These are phyloP conservation scores for Pseudopyricularia javanii DNA, from an alignment of 2,329 filamentous ascomycete species.

Conservation along the genomic window DNA sequence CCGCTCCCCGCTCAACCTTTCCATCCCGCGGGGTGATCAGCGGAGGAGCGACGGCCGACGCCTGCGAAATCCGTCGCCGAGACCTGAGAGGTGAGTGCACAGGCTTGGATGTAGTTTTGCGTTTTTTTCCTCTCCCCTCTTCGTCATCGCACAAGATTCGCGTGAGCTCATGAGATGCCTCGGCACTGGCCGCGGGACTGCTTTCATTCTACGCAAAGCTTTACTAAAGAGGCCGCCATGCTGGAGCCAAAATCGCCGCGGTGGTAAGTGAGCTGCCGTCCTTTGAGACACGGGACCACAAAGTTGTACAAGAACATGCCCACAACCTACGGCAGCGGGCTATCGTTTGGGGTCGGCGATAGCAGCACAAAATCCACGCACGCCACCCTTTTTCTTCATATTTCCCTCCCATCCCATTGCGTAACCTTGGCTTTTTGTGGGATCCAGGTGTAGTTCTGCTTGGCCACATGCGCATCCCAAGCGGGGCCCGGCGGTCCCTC, in stretches of 20 bases:
- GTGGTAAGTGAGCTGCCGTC: too few relatives aligned
- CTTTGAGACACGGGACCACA: too few relatives aligned
- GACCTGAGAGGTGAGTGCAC: slow-evolving; percentile 32
- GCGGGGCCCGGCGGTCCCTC: neutral
- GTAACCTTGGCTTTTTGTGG: neutral
- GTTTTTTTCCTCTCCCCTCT: neutral
- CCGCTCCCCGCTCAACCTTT: slow-evolving; percentile 26
- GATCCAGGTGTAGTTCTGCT: too few relatives aligned
- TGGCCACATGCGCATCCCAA: too few relatives aligned
- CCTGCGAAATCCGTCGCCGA: slow-evolving; percentile 23
- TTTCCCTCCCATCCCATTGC: too few relatives aligned
- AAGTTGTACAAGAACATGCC: too few relatives aligned
- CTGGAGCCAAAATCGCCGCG: too few relatives aligned
- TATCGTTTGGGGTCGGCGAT: neutral
- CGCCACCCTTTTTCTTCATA: neutral
- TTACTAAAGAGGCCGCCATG: too few relatives aligned
- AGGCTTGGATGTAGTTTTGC: neutral
- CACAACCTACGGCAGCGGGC: neutral
- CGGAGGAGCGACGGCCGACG: slow-evolving; percentile 25
- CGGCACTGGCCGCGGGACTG: too few relatives aligned
- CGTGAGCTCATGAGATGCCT: too few relatives aligned
- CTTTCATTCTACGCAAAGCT: too few relatives aligned
- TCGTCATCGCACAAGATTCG: too few relatives aligned
- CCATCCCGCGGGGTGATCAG: slow-evolving; percentile 34
- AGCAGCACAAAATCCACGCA: neutral